phyloP scores from a whole-genome alignment of 2,329 filamentous ascomycete species.

The Leptographium radiaticola region DNA sequence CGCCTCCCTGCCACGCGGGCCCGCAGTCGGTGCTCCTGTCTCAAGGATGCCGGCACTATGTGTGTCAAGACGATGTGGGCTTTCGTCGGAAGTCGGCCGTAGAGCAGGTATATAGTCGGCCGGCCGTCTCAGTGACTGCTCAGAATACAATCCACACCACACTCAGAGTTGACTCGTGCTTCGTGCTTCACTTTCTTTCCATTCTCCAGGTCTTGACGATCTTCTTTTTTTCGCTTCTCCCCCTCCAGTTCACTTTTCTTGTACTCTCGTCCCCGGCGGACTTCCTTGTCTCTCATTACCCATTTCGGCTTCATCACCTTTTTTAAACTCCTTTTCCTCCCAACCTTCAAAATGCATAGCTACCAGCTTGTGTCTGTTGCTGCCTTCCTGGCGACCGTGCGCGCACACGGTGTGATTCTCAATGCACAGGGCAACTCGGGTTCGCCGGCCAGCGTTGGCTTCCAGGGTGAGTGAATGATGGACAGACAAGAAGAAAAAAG shows the following conservation, averaged over 20 bases:
- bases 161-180: not conserved
- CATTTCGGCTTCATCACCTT: not conserved
- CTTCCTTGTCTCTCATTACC: too few relatives aligned
- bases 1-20: not conserved
- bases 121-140: not conserved
- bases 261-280: not conserved
- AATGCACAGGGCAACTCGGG: conserved; percentile 8
- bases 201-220: conserved; percentile 5
- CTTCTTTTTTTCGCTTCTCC: not conserved
- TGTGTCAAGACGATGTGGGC: not conserved
- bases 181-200: not conserved
- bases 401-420: conserved; percentile 10
- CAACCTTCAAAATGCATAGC: conserved; percentile 1
- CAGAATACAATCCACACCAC: not conserved
- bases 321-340: not conserved
- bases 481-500: not conserved
- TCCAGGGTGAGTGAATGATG: conserved; percentile 4
- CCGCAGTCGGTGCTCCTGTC: not conserved
- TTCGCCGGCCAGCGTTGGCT: conserved; percentile 9
- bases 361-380: conserved; percentile 1
- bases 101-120: not conserved
- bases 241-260: not conserved
- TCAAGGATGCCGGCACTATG: not conserved
- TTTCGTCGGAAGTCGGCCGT: not conserved
- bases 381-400: conserved; percentile 7